Evolutionary conservation across 1,284 basidiomycete genomes (phyloP), one percentile per base, ranked within the genome.

Genomic region (Puccinia hordei): DNA sequence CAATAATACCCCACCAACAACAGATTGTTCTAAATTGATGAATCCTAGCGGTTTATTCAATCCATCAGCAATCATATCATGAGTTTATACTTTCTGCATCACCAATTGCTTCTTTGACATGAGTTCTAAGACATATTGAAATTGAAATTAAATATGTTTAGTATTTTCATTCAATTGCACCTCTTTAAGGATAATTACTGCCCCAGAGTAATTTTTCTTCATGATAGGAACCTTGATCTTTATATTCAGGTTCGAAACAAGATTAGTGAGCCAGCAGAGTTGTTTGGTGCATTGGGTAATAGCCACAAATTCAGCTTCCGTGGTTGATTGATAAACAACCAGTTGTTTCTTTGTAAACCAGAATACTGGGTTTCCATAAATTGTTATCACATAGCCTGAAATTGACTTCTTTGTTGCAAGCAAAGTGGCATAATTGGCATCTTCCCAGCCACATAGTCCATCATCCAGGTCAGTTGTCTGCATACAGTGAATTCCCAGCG

Each of bases 301-400:
- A 5, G 53, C 53, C 53, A 57, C 41, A 13, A 44, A 44, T 44
- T 44, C 41, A 8, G 41, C 41, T 44, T 44, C 41, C 13, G 41
- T 57, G 8, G 53, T 57, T 57, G 53, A 65, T 22, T 65, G 61
- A 65, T 9, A 9, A 4, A 65, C 61, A 12, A 65, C 33, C 4
- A 27, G 35, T 65, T 65, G 27, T 33, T 65, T 65, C 19, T 65
- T 65, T 9, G 61, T 33, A 9, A 27, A 24, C 61, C 61, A 65
- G 10, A 4, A 33, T 4, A 65, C 33, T 22, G 61, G 27, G 35
- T 65, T 65, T 22, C 35, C 27, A 30, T 24, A 65, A 6, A 24
- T 24, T 22, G 35, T 65, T 8, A 65, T 35, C 19, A 65, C 61
- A 65, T 24, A 65, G 6, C 27, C 24, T 24, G 61, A 65, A 9